A percentile compares a stretch with the other conserved stretches of the same genome.
Evolutionary conservation across 805 yeast species (phyloP).

Genomic region (Candida khao-thaluensis): DNA sequence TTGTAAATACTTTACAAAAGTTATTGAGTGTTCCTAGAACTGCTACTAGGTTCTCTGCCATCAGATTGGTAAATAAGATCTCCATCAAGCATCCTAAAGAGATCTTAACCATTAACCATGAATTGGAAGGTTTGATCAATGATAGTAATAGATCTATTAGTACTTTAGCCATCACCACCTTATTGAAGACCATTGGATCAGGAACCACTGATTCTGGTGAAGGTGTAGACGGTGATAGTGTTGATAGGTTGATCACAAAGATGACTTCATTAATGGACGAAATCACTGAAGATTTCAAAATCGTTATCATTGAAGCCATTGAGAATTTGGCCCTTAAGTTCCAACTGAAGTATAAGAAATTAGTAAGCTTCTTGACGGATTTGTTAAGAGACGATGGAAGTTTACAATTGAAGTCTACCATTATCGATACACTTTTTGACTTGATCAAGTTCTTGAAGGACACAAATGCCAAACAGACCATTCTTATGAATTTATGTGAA

Average conservation of each 20-base stretch:
- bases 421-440: slow-evolving; percentile 91
- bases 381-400: slow-evolving; percentile 91
- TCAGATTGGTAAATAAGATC: slow-evolving; percentile 80
- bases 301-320: slow-evolving; percentile 92
- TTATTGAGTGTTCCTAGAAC: slow-evolving; percentile 85
- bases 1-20: slow-evolving; percentile 71
- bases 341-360: slow-evolving; percentile 83
- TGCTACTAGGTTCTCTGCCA: slow-evolving; percentile 89
- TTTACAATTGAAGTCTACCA: slow-evolving; percentile 75
- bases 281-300: slow-evolving; percentile 92
- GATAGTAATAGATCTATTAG: slow-evolving; percentile 91
- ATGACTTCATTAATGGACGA: slow-evolving; percentile 89
- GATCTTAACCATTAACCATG: slow-evolving; percentile 74
- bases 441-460: slow-evolving; percentile 81
- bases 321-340: slow-evolving; percentile 88
- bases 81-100: slow-evolving; percentile 81
- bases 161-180: slow-evolving; percentile 94
- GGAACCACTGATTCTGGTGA: slow-evolving; percentile 28
- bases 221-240: slow-evolving; percentile 51
- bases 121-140: slow-evolving; percentile 81
- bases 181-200: slow-evolving; percentile 91
- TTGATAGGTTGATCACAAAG: slow-evolving; percentile 83
- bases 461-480: slow-evolving; percentile 67
- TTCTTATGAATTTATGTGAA: slow-evolving; percentile 88
- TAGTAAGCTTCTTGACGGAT: slow-evolving; percentile 79